These are phyloP conservation scores for Trichomonascaceae sp. DNA, from an alignment of 1,139 yeast genomes.

Conservation along the genomic window DNA sequence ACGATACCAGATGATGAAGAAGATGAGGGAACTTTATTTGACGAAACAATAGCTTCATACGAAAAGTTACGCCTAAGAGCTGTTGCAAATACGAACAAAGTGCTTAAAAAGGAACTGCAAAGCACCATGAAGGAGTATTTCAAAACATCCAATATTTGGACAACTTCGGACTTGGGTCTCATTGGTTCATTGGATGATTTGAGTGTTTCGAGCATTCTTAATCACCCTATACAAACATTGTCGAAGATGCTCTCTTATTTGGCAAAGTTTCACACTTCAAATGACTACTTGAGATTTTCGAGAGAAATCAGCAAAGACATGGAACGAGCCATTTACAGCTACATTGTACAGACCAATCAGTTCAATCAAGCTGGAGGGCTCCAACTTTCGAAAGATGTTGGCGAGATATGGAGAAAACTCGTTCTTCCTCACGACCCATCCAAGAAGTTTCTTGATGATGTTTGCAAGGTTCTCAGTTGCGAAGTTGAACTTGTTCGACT, in stretches of 20 bases:
- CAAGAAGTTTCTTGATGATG: slow-evolving; percentile 20
- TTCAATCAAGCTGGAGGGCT: slow-evolving; percentile 52
- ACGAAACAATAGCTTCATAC: slow-evolving; percentile 46
- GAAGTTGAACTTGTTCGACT: background rate
- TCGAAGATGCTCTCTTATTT: slow-evolving; percentile 37
- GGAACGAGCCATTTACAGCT: slow-evolving; percentile 48
- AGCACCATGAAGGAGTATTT: slow-evolving; percentile 48
- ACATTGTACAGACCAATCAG: slow-evolving; percentile 56
- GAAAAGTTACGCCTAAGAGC: slow-evolving; percentile 37
- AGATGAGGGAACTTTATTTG: slow-evolving; percentile 48
- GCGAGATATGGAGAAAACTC: slow-evolving; percentile 36
- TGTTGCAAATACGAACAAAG: slow-evolving; percentile 37
- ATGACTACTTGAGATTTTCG: slow-evolving; percentile 24
- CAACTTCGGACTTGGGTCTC: slow-evolving; percentile 12
- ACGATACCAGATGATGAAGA: slow-evolving; percentile 25
- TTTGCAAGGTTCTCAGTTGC: slow-evolving; percentile 16
- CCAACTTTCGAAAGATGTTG: slow-evolving; percentile 53
- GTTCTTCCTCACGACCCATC: slow-evolving; percentile 29
- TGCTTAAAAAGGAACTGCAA: slow-evolving; percentile 48
- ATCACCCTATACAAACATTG: slow-evolving; percentile 34
- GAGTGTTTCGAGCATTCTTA: slow-evolving; percentile 33
- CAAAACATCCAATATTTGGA: slow-evolving; percentile 29
- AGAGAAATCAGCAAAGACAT: slow-evolving; percentile 41
- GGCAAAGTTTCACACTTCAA: slow-evolving; percentile 31
- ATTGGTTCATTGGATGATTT: slow-evolving; percentile 14